A percentile compares a stretch with the other conserved stretches of the same genome.
Evolutionary conservation across 2,329 filamentous ascomycete species (phyloP).

Genomic region (Diaporthe caulivora): DNA sequence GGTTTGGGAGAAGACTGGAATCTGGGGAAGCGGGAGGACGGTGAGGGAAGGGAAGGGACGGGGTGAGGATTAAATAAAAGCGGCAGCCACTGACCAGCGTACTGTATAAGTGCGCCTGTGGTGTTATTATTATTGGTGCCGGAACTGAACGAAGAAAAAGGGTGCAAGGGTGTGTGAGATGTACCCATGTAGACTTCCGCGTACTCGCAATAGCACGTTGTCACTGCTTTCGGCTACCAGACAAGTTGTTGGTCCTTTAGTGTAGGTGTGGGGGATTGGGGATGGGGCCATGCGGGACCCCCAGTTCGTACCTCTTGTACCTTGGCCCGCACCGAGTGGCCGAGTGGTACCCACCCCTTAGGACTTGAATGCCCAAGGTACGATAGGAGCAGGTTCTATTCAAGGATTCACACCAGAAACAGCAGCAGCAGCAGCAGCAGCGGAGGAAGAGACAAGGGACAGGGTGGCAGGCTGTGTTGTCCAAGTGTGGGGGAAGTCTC

Average conservation of each 20-base stretch:
- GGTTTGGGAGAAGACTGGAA: constrained; percentile 1
- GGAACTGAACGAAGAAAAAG: constrained; percentile 10
- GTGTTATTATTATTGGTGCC: constrained; percentile 25
- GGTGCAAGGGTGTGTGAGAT: background rate
- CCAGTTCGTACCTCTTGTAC: constrained; percentile 5
- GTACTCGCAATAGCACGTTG: constrained; percentile 5
- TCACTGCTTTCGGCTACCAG: constrained; percentile 21
- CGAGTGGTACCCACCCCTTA: constrained; percentile 16
- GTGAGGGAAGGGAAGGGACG: constrained; percentile 31
- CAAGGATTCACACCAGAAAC: constrained; percentile 17
- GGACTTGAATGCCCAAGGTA: too few relatives aligned
- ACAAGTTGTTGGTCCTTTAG: background rate
- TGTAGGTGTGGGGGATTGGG: background rate
- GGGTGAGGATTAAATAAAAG: constrained; percentile 29
- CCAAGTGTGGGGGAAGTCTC: constrained; percentile 20
- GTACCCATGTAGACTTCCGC: background rate
- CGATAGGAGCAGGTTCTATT: constrained; percentile 24
- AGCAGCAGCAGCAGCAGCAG: constrained; percentile 13
- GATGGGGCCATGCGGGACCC: background rate
- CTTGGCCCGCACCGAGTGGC: constrained; percentile 2
- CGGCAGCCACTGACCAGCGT: constrained; percentile 12
- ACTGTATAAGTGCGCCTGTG: background rate
- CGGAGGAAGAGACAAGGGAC: constrained; percentile 16
- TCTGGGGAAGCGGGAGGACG: constrained; percentile 29
- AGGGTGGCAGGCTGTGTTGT: constrained; percentile 8